Evolutionary conservation across 2,329 filamentous ascomycete species (phyloP), one percentile per base, ranked within the genome.

Genomic region (Calycina marina): DNA sequence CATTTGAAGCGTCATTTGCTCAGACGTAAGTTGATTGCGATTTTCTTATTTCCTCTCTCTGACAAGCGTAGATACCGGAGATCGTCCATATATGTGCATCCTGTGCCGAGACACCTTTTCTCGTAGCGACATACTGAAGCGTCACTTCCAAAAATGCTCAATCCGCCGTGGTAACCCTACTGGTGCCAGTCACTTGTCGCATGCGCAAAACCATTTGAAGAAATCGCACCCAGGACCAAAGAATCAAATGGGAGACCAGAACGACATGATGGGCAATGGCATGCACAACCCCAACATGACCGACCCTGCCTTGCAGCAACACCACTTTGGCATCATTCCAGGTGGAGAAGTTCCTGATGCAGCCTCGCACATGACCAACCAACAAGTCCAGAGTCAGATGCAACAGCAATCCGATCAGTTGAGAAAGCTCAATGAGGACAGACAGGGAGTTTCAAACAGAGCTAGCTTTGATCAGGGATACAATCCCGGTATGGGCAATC

Each of bases 111-210:
- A 96, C 59, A 96, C 86, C 18, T 98, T 98, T 60, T 93, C 84
- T 30, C 78, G 90, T 56, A 93, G 85, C 67, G 90, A 98, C 55
- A 96, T 98, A 44, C 64, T 98, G 50, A 98, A 98, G 67, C 83
- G 90, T 44, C 90, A 98, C 62, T 98, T 96, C 61, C 86, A 94
- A 59, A 98, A 98, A 65, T 98, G 90, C 63, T 94, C 90, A 24
- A 84, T 94, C 44, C 77, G 90, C 50, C 78, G 90, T 54, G 90
- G 90, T 37, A 96, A 96, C 60, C 88, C 90, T 34, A 93, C 85
- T 11, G 86, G 86, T 47, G 84, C 84, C 41, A 93, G 82, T 52
- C 90, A 98, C 62, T 60, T 98, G 57, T 92, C 86, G 46, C 85
- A 94, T 59, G 83, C 85, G 20, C 81, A 88, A 58, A 80, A 82